Conservation (phyloP, 495 filamentous ascomycete species). For the Schizothecium vesticola region DNA sequence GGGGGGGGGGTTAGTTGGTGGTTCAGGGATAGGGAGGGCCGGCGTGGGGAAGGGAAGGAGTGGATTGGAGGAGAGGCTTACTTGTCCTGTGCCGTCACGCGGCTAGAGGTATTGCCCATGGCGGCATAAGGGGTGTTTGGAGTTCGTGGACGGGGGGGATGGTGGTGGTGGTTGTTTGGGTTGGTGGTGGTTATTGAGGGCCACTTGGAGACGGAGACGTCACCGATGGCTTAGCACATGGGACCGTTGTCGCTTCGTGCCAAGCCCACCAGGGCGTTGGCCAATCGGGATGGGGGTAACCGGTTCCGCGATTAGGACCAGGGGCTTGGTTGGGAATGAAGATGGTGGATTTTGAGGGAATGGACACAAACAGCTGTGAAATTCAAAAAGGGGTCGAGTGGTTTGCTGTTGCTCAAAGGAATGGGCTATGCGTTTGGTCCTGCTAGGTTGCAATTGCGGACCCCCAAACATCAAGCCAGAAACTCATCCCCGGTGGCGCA, state of each 20-base stretch:
- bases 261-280: background rate
- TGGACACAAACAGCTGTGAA: background rate
- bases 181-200: background rate
- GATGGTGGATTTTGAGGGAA: background rate
- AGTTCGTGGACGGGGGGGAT: background rate
- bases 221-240: constrained; percentile 5
- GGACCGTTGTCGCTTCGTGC: background rate
- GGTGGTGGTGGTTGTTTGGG: background rate
- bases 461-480: background rate
- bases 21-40: too few species aligned
- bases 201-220: constrained; percentile 9
- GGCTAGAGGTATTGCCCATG: constrained; percentile 42
- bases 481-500: constrained; percentile 2
- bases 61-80: constrained; percentile 12
- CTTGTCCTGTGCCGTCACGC: constrained; percentile 47
- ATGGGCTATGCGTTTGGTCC: background rate
- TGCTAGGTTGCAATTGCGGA: background rate
- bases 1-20: background rate
- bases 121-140: constrained; percentile 16
- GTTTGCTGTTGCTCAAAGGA: background rate
- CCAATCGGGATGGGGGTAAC: background rate
- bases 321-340: background rate
- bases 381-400: background rate
- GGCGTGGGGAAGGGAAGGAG: background rate
- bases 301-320: background rate